Base-by-base conservation (phyloP, 2,329 filamentous ascomycete genomes). In the Ceratocystis diversiconidia region DNA sequence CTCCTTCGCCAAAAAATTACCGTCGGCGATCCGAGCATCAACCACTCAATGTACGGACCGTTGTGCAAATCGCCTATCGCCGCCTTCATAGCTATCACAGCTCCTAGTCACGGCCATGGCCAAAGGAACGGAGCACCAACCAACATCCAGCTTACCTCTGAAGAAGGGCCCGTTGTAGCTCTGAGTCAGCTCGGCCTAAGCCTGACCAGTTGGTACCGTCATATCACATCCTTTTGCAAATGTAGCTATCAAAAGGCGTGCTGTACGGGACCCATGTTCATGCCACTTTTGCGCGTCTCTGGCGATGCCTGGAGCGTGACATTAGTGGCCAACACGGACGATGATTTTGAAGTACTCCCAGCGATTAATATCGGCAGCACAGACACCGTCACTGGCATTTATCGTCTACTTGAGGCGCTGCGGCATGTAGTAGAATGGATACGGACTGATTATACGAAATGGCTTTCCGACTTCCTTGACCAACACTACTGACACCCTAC, bases 291-390 rank as follows among this genome's bases (percentile, higher is more conserved):
- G 3, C 63, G 60, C 5, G 66, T 67, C 5, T 63, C 57, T 10
- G 60, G 62, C 12, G 66, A 67, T 41, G 41, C 66, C 4, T 67
- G 66, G 66, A 57, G 46, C 22, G 59, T 67, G 25, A 61, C 62
- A 22, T 36, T 67, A n/a, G 66, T 67, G 22, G 66, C 64, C 12
- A 67, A 67, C 44, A 44, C 46, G 6, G 63, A 65, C 32, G 59
- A 67, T 25, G 66, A 65, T 7, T 67, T 46, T 36, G 66, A 67
- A n/a, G 62, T 67, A 19, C 50, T 67, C 30, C 62, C 66, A 30
- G 30, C 66, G 0, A 61, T 67, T 1, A 67, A 65, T 30, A 62
- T 67, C 41, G 66, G 66, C 19, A 67, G 59, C n/a, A 65, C 66
- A 15, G 59, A 67, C 32, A 65, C 66, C 7, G 41, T 67, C 30